Evolutionary conservation across 73 alveolate species (phyloP), one percentile per base, ranked within the genome.

Genomic region (Breviolum minutum): DNA sequence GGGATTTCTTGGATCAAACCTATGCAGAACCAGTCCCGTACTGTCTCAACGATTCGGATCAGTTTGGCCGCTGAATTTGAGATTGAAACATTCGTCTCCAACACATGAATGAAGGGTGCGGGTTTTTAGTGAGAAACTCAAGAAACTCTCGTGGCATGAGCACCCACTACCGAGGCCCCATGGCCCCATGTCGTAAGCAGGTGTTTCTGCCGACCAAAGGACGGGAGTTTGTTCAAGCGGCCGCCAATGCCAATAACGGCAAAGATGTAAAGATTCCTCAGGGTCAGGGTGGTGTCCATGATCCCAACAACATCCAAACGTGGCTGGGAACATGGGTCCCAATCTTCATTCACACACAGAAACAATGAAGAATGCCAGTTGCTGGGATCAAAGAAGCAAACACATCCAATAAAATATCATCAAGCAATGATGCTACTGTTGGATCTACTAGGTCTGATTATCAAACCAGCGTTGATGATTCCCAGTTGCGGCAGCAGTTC

Each of bases 221-320:
- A 48, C 96, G 99, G 99, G 68, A 99, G 77, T 99, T 99, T 99
- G 99, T 97, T 94, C 98, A 99, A 98, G 99, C 99, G 99, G 63
- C 99, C 99, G 86, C 99, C 99, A 81, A 99, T 99, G 95, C 99
- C 99, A 94, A 98, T 87, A 30, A 99, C 97, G 10, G 99, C 99
- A 86, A 99, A 99, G 87, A 99, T 99, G 99, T 99, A 99, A 80
- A 99, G 99, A 99, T 99, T 99, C 98, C 85, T 93, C 27, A 62
- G 76, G 10, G 27, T n/a, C 61, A 76, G 63, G 63, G 24, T 8
- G 27, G 60, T n/a, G 7, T 1, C 62, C 4, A 16, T 13, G 63
- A 10, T 20, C 86, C 77, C 17, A 68, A 68, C 77, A 14, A 68
- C 17, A n/a, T n/a, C n/a, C n/a, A n/a, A 40, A 40, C 54, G 54